Evolutionary conservation across 2,329 filamentous ascomycete genomes (phyloP), one percentile per base, ranked within the genome.

Genomic region (Paecilomyces formosus): DNA sequence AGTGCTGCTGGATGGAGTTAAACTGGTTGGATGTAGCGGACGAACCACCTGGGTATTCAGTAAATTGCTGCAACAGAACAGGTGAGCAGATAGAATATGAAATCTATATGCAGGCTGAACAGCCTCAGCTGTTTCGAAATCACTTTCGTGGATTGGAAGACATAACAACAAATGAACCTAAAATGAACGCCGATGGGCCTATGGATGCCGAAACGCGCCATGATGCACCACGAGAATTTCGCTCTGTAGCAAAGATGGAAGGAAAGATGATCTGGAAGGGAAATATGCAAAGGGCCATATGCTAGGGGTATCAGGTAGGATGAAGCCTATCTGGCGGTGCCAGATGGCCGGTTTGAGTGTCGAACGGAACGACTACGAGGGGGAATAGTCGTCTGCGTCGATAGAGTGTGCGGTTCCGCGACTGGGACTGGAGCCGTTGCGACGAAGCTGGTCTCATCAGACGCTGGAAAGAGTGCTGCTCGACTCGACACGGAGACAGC

Each of bases 281-380:
- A 45, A 45, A 45, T 45, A 45, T 45, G 15, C 15, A 18, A 18
- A 45, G 39, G 39, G 39, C n/a, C 39, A 45, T 45, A 45, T 53
- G 26, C 24, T 22, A 49, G 50, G 33, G 6, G 54, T 22, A 49
- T 49, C 33, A 28, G 30, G 22, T 50, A 45, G 26, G 18, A 39
- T 54, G 15, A 50, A 55, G 2, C 26, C 62, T 63, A 73, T 57
- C 67, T 64, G 24, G 70, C 66, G 28, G 68, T 61, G 30, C 68
- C 60, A n/a, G 68, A 65, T 24, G 68, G 56, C 49, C 63, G 64
- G 49, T 63, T 66, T 8, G 66, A 62, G 30, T 61, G 63, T 30
- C 65, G 66, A 51, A 68, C 59, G 24, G 63, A 60, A 33, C 61
- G 55, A 54, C 56, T 64, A n/a, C 11, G 28, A 35, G 55, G 30